Evolutionary conservation across 2,329 filamentous ascomycete genomes (phyloP).

Genomic region (Cryoendolithus antarcticus): DNA sequence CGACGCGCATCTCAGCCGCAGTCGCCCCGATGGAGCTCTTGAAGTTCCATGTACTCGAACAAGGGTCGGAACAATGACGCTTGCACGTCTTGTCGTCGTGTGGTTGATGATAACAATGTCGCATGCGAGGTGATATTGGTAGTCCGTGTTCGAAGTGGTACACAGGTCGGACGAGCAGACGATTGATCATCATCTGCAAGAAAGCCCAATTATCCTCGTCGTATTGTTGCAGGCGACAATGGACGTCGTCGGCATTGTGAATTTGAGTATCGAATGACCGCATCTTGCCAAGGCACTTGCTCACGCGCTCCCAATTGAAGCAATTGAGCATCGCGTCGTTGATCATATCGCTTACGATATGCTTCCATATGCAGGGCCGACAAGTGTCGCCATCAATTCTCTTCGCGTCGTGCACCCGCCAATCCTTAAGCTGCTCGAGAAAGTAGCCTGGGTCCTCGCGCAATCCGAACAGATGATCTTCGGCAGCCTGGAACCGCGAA

Average conservation of each 20-base stretch:
- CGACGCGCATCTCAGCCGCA: background rate
- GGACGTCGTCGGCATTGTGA: slow-evolving; percentile 26
- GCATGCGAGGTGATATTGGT: slow-evolving; percentile 12
- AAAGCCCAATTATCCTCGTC: slow-evolving; percentile 29
- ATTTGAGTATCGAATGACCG: slow-evolving; percentile 23
- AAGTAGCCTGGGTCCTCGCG: slow-evolving; percentile 51
- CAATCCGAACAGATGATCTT: slow-evolving; percentile 44
- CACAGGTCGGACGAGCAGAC: slow-evolving; percentile 6
- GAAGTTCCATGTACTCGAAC: background rate
- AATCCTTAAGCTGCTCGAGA: slow-evolving; percentile 29
- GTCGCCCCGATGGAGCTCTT: background rate
- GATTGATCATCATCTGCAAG: slow-evolving; percentile 19
- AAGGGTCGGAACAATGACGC: background rate
- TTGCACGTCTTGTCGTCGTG: background rate
- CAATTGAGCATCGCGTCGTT: slow-evolving; percentile 9
- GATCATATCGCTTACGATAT: slow-evolving; percentile 8
- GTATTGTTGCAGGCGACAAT: slow-evolving; percentile 24
- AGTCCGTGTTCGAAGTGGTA: slow-evolving; percentile 6
- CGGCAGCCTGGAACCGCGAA: slow-evolving; percentile 30
- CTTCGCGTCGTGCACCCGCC: slow-evolving; percentile 33
- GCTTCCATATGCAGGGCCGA: slow-evolving; percentile 7
- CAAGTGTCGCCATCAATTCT: too few relatives aligned
- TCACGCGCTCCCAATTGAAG: slow-evolving; percentile 12
- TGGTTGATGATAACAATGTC: slow-evolving; percentile 1
- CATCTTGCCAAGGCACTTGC: slow-evolving; percentile 8